Percentiles rank a stretch among this genome's conserved stretches.
These are phyloP conservation scores for Gynostemma pentaphyllum DNA, from an alignment of 306 rosid species.

Conservation along the genomic window DNA sequence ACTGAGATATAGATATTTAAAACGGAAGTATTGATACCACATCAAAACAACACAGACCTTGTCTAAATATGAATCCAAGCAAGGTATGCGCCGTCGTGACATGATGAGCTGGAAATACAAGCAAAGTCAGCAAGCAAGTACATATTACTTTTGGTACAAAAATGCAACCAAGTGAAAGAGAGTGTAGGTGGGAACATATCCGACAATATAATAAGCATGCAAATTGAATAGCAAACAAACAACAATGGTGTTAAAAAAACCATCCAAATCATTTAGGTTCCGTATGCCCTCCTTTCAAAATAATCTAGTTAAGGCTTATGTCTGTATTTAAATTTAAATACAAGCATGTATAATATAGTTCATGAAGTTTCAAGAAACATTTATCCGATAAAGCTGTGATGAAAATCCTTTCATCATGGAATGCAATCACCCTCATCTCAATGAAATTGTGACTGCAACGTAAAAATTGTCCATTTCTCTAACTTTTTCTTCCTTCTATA, in stretches of 20 bases:
- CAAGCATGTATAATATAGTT: no score
- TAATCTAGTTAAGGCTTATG: background rate
- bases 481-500: no score
- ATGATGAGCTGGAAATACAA: slow-evolving; percentile 62
- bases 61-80: slow-evolving; percentile 93
- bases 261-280: background rate
- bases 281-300: background rate
- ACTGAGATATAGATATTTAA: background rate
- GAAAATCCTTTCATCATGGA: no score
- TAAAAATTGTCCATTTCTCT: no score
- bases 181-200: background rate
- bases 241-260: no score
- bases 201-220: no score
- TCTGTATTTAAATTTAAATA: background rate
- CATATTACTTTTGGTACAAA: background rate
- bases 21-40: background rate
- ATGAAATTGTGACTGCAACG: no score
- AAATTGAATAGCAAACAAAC: no score
- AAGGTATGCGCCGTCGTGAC: slow-evolving; percentile 89
- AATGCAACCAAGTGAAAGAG: background rate
- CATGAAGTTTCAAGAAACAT: no score
- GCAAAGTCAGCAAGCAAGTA: slow-evolving; percentile 6
- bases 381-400: no score
- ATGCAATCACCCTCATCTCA: no score
- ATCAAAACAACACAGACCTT: slow-evolving; percentile 40